Base-by-base conservation (phyloP, 768 basidiomycete species). In the Arthromyces matolae region DNA sequence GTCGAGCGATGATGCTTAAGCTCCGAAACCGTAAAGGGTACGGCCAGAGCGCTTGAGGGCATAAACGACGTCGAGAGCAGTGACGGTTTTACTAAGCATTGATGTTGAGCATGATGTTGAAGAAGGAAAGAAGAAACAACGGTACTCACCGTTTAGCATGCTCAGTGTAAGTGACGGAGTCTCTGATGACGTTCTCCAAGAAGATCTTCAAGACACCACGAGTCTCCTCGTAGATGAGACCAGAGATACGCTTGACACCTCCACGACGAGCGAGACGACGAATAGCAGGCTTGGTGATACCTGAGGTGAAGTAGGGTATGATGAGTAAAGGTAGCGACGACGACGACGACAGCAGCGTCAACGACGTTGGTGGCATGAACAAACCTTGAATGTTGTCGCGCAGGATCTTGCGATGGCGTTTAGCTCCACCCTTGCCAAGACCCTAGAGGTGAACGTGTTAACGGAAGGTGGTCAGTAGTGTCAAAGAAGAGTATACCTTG, bases 111-210 rank as follows among this genome's bases (percentile, higher is more conserved):
- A 37, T 13, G 18, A 43, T 3, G 0, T 39, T 24, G 20, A 37
- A 31, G n/a, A 13, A 19, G n/a, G 16, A 31, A 14, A 35, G 14
- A 33, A 8, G 10, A 14, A 19, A 16, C 32, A 14, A 34, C 25
- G 28, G 13, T 4, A 32, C 53, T 47, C 33, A 58, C 59, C 86
- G 79, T 71, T 92, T 92, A 49, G 90, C 89, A 75, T 92, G 90
- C 67, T 93, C 90, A 31, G 91, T 93, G 75, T 93, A 93, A 43
- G 90, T 93, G 56, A 93, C 90, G 2, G 89, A 90, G 72, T 93
- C 90, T 58, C 89, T 84, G 60, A 93, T 92, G 60, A 92, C 83
- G 52, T 85, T 87, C 71, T 89, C 86, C 27, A 89, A 76, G 78
- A 89, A 91, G 60, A 90, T 88, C 75, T 91, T 93, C 53, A 93